A percentile compares a stretch with the other conserved stretches of the same genome.
Evolutionary conservation across 2,329 filamentous ascomycete genomes (phyloP).

Genomic region (Aspergillus transmontanensis): DNA sequence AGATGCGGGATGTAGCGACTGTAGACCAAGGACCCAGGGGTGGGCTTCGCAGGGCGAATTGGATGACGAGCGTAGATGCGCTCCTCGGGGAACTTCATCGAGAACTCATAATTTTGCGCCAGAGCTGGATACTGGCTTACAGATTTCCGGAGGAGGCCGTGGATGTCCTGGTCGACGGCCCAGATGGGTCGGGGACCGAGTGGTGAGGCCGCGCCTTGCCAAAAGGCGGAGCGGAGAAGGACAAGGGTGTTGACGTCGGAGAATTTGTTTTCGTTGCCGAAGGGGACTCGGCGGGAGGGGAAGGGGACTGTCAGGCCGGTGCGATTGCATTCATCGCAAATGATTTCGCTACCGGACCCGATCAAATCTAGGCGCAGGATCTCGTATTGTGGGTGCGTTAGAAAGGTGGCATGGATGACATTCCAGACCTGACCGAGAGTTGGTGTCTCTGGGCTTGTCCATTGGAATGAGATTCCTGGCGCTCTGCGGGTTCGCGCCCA

Average conservation of each 20-base stretch:
- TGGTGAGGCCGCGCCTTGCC: slow-evolving; percentile 70
- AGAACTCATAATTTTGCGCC: slow-evolving; percentile 32
- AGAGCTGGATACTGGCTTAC: slow-evolving; percentile 40
- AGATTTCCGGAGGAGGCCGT: slow-evolving; percentile 28
- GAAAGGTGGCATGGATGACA: slow-evolving; percentile 38
- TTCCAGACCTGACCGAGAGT: slow-evolving; percentile 44
- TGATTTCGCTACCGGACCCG: slow-evolving; percentile 39
- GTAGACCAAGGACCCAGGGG: slow-evolving; percentile 71
- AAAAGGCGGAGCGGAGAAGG: slow-evolving; percentile 61
- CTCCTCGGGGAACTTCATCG: slow-evolving; percentile 51
- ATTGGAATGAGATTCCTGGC: slow-evolving; percentile 35
- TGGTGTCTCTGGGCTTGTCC: slow-evolving; percentile 32
- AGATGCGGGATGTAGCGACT: slow-evolving; percentile 78
- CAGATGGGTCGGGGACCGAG: slow-evolving; percentile 66
- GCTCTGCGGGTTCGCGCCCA: slow-evolving; percentile 40
- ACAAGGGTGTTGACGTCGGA: slow-evolving; percentile 41
- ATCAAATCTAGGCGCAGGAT: slow-evolving; percentile 36
- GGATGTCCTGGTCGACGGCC: slow-evolving; percentile 52
- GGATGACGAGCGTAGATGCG: slow-evolving; percentile 68
- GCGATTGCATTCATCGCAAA: slow-evolving; percentile 45
- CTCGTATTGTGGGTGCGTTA: slow-evolving; percentile 36
- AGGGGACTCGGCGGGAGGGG: slow-evolving; percentile 23
- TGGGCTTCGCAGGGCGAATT: slow-evolving; percentile 70
- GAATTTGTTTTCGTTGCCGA: slow-evolving; percentile 23
- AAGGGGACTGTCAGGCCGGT: slow-evolving; percentile 32